Evolutionary conservation across 768 basidiomycete genomes (phyloP).

Genomic region (Kwoniella bestiolae): DNA sequence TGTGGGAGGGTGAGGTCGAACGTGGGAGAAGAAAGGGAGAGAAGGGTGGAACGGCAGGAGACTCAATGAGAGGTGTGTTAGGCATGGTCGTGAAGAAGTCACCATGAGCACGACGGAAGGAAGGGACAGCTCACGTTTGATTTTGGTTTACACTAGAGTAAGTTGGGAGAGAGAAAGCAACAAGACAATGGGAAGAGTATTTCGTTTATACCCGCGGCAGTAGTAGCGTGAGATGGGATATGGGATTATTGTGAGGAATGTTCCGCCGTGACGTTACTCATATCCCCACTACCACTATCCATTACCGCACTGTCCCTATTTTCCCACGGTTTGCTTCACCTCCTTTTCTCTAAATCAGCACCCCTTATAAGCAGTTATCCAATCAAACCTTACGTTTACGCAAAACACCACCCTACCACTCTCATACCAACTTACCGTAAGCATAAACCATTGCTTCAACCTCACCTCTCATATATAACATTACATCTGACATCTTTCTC

Average conservation of each 20-base stretch:
- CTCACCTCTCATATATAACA: not conserved
- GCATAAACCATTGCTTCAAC: not conserved
- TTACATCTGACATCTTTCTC: constrained; percentile 4
- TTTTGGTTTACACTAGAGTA: not conserved
- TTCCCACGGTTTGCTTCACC: constrained; percentile 18
- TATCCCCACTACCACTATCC: not conserved
- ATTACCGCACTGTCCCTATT: not conserved
- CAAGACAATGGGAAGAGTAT: not conserved
- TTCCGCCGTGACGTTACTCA: not conserved
- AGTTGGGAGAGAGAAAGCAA: not conserved
- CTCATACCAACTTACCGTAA: constrained; percentile 1
- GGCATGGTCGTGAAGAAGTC: not conserved
- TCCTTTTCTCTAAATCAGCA: not conserved
- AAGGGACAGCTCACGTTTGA: not conserved
- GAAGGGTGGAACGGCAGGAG: not conserved
- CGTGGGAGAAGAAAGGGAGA: not conserved
- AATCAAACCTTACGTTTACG: constrained; percentile 26
- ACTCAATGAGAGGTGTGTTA: not conserved
- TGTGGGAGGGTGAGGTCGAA: too few species aligned
- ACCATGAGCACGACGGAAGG: too few species aligned
- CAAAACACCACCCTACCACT: constrained; percentile 4
- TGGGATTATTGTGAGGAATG: not conserved
- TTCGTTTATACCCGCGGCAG: not conserved
- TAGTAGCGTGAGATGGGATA: not conserved
- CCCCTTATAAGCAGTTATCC: not conserved